Evolutionary conservation across 495 filamentous ascomycete genomes (phyloP).

Genomic region (Darksidea phi): DNA sequence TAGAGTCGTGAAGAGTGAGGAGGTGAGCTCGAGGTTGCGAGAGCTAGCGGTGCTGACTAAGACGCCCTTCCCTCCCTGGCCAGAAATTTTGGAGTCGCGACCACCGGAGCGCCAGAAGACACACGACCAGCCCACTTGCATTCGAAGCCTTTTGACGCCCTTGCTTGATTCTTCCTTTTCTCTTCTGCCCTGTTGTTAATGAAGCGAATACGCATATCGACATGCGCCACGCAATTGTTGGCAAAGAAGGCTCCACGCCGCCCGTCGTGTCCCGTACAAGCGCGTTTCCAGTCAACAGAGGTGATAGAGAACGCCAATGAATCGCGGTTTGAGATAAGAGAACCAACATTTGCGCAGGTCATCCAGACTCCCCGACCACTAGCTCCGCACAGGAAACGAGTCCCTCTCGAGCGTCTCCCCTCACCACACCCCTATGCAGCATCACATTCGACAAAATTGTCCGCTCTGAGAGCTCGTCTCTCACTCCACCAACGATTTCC

Average conservation of each 20-base stretch:
- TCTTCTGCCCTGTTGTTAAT: conserved; percentile 48
- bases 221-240: conserved; percentile 71
- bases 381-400: neutral
- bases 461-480: conserved; percentile 89
- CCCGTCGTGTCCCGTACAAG: conserved; percentile 29
- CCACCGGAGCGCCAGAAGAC: conserved; percentile 21
- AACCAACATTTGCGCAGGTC: neutral
- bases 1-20: neutral
- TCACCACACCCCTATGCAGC: conserved; percentile 70
- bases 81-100: conserved; percentile 35
- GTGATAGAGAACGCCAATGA: neutral
- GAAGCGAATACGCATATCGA: conserved; percentile 68
- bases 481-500: conserved; percentile 78
- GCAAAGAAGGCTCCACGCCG: conserved; percentile 16
- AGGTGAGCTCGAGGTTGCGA: conserved; percentile 11
- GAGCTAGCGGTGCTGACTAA: conserved; percentile 8
- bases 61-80: neutral
- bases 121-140: conserved; percentile 27
- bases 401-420: conserved; percentile 44
- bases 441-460: conserved; percentile 80
- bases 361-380: neutral
- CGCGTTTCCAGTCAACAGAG: conserved; percentile 16
- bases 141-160: neutral
- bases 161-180: conserved; percentile 13
- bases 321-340: neutral